phyloP scores from a whole-genome alignment of 2,329 filamentous ascomycete genomes.

The Colletotrichum eremochloae region DNA sequence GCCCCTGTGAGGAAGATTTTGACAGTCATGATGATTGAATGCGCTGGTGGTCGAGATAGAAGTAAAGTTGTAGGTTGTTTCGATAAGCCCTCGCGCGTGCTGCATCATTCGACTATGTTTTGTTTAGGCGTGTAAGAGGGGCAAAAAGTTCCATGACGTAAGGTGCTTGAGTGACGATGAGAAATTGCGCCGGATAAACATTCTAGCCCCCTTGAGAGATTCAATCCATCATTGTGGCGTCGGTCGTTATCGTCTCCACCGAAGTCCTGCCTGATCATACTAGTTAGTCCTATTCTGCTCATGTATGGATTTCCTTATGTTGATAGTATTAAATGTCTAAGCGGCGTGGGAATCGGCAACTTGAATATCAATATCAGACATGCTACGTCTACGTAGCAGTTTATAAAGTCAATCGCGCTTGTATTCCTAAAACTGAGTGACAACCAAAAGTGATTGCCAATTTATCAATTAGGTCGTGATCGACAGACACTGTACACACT shows the following conservation, averaged over 20 bases:
- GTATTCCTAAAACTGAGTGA: not conserved
- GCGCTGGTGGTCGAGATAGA: not conserved
- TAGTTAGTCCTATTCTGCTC: not conserved
- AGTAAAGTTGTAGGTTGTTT: not conserved
- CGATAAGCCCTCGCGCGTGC: too few relatives aligned
- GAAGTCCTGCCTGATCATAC: not conserved
- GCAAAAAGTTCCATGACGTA: not conserved
- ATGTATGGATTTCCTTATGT: not conserved
- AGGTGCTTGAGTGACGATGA: not conserved
- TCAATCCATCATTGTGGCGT: not conserved
- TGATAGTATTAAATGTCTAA: not conserved
- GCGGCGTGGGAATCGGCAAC: not conserved
- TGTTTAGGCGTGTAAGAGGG: not conserved
- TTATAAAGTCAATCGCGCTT: not conserved
- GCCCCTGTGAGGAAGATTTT: slow-evolving; percentile 42
- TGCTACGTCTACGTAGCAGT: not conserved
- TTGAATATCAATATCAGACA: not conserved
- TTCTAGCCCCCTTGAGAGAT: not conserved
- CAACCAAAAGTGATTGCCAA: not conserved
- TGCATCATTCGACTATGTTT: not conserved
- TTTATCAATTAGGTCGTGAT: not conserved
- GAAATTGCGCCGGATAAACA: not conserved
- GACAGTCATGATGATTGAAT: slow-evolving; percentile 1
- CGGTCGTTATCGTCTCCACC: not conserved
- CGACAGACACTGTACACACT: too few relatives aligned